These are phyloP conservation scores for Penicillium goetzii DNA, from an alignment of 495 filamentous ascomycete genomes.

Conservation along the genomic window DNA sequence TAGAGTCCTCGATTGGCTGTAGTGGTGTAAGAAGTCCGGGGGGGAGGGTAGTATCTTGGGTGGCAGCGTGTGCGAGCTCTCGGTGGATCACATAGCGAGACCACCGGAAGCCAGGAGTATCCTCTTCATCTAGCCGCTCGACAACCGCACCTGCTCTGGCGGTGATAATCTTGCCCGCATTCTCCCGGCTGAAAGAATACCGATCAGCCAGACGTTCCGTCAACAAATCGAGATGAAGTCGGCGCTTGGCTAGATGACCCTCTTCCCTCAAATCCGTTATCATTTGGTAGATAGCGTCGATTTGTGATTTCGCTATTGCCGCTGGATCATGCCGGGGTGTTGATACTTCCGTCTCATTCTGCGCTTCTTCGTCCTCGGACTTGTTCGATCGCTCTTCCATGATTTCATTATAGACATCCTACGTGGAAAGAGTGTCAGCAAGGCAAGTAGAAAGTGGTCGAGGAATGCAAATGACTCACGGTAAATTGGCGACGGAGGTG, in stretches of 20 bases:
- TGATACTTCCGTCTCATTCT: constrained; percentile 29
- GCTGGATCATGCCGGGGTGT: constrained; percentile 35
- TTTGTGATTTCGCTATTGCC: constrained; percentile 39
- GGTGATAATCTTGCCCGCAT: constrained; percentile 43
- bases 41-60: constrained; percentile 30
- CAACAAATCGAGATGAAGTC: constrained; percentile 45
- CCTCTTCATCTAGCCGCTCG: constrained; percentile 44
- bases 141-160: constrained; percentile 39
- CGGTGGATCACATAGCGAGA: constrained; percentile 51
- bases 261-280: constrained; percentile 44
- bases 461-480: constrained; percentile 27
- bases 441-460: background rate
- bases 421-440: constrained; percentile 13
- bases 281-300: constrained; percentile 42
- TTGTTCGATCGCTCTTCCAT: constrained; percentile 36
- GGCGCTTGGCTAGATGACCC: constrained; percentile 50
- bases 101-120: constrained; percentile 44
- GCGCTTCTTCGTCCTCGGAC: constrained; percentile 30
- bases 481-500: constrained; percentile 57
- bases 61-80: constrained; percentile 41
- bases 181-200: constrained; percentile 33
- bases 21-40: constrained; percentile 42
- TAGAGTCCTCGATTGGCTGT: constrained; percentile 38
- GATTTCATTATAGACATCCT: constrained; percentile 50
- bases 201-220: constrained; percentile 28